phyloP scores from a whole-genome alignment of 164 flowering plant species.

The Piper betle region DNA sequence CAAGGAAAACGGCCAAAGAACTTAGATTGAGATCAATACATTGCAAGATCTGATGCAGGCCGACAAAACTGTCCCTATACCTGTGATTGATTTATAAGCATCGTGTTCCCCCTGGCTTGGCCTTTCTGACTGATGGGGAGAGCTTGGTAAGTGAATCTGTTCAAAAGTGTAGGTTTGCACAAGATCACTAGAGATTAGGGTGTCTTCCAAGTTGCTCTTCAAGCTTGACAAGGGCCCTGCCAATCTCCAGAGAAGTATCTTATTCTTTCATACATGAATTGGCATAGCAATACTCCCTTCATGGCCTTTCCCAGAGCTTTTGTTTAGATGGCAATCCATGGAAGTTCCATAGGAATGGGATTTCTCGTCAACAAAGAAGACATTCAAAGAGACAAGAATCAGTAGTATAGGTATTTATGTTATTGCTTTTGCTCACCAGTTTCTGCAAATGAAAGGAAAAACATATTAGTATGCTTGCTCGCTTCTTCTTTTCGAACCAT shows the following conservation, averaged over 20 bases:
- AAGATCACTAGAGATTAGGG: constrained; percentile 4
- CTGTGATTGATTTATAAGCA: background rate
- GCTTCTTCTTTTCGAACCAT: no score
- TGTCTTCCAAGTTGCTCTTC: constrained; percentile 1
- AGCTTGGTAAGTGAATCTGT: constrained; percentile 2
- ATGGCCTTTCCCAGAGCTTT: background rate
- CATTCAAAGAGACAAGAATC: constrained; percentile 2
- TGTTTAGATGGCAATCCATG: background rate
- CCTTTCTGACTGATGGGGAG: background rate
- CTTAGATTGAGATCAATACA: background rate
- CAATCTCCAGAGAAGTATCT: background rate
- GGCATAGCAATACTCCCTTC: background rate
- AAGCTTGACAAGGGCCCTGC: background rate
- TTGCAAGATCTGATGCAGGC: background rate
- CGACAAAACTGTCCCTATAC: constrained; percentile 1
- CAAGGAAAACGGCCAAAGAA: no score
- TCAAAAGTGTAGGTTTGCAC: background rate
- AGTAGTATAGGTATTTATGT: background rate
- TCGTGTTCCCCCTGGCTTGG: background rate
- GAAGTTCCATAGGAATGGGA: background rate
- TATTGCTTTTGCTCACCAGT: background rate
- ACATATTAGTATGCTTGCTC: no score
- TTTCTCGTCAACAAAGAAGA: background rate
- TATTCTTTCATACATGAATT: background rate
- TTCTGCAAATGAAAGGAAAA: no score